Evolutionary conservation across 768 basidiomycete genomes (phyloP), one percentile per base, ranked within the genome.

Genomic region (Terana coerulea): DNA sequence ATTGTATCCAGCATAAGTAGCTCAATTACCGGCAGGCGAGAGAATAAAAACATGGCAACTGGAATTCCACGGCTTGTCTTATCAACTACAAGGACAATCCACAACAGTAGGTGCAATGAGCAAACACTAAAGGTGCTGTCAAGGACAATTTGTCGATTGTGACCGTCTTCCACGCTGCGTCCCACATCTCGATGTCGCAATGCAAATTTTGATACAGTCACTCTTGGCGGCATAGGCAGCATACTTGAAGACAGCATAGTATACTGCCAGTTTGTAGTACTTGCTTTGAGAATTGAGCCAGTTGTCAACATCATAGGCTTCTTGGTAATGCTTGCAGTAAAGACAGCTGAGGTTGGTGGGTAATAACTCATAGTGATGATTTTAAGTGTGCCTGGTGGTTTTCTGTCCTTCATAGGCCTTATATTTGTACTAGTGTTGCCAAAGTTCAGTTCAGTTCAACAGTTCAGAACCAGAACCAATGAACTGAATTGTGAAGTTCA

Each of bases 61-160:
- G 70, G 72, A 40, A 72, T 44, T 1, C 69, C 71, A 2, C 57
- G 49, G 1, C 56, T 39, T 6, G 53, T 43, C 5, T 66, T 59
- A 48, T 73, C 63, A 9, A 71, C 26, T 1, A 58, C 72, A 59
- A 73, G 61, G 4, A 64, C 57, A 53, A 73, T 70, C 11, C 59
- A 59, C 3, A 72, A 61, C 3, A 70, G 62, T 43, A 51, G 55
- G 17, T 50, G 22, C 1, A 37, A 29, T 36, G 51, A 40, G 28
- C 57, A 61, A 14, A 64, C 28, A 0, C 62, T 60, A 37, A 64
- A 64, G 8, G 62, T 64, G 7, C 59, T 55, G 42, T 64, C 63
- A 10, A 64, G 47, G 31, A 63, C 52, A 21, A 64, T 37, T 49
- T 63, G 62, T 25, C 39, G 45, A 5, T 34, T 30, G 36, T 65